Conservation (phyloP, 345 rosid genomes). For the Atalantia buxifolia region DNA sequence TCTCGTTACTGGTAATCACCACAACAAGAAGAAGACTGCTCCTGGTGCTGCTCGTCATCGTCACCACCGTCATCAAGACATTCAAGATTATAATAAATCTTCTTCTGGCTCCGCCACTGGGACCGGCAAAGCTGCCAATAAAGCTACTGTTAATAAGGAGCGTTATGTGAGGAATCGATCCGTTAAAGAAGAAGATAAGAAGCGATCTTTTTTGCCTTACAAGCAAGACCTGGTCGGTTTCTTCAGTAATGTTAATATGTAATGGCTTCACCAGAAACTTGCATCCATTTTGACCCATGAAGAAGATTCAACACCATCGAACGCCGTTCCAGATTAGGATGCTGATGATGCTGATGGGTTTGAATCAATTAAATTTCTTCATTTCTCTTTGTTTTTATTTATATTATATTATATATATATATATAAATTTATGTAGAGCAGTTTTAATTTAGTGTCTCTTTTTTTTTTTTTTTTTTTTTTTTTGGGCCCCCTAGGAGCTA, state of each 20-base stretch:
- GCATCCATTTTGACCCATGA: conserved; percentile 43
- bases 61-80: not conserved
- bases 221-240: conserved; percentile 52
- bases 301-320: not conserved
- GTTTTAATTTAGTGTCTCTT: no score
- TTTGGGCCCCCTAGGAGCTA: no score
- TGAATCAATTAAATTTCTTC: no score
- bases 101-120: no score
- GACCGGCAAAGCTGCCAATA: no score
- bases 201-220: conserved; percentile 45
- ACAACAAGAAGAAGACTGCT: not conserved
- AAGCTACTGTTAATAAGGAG: not conserved
- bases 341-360: no score
- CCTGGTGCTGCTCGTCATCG: not conserved
- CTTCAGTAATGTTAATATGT: conserved; percentile 31
- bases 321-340: no score
- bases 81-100: not conserved
- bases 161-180: conserved; percentile 13
- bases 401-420: no score
- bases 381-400: no score
- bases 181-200: conserved; percentile 36
- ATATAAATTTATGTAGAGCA: no score
- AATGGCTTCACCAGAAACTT: conserved; percentile 49
- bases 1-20: conserved; percentile 12
- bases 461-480: no score